Percentiles rank a stretch among this genome's conserved stretches.
These are phyloP conservation scores for Lyophyllum atratum DNA, from an alignment of 768 basidiomycete genomes.

Conservation along the genomic window DNA sequence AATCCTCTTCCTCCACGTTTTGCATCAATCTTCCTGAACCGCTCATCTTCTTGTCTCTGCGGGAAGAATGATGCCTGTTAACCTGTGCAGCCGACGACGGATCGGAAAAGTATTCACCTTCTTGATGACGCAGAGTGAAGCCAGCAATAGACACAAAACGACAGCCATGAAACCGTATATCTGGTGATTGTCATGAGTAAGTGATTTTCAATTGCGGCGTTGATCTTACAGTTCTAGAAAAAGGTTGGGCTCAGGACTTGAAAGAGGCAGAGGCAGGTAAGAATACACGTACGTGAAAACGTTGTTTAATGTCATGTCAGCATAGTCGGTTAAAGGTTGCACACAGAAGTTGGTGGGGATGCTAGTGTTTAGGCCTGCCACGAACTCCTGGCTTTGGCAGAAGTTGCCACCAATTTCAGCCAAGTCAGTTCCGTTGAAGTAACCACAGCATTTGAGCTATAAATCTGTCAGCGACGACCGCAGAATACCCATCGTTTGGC, in stretches of 20 bases:
- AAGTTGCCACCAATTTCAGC: conserved; percentile 63
- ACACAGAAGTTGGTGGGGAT: conserved; percentile 65
- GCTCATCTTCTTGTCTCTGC: conserved; percentile 77
- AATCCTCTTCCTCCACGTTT: conserved; percentile 89
- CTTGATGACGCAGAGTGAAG: conserved; percentile 86
- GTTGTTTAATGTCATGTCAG: conserved; percentile 75
- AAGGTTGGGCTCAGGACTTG: conserved; percentile 1
- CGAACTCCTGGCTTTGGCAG: conserved; percentile 49
- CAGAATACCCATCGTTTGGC: background rate
- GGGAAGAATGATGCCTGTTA: conserved; percentile 3
- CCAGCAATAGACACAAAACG: conserved; percentile 71
- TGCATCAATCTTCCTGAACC: conserved; percentile 87
- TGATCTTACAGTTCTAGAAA: conserved; percentile 45
- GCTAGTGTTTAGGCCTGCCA: conserved; percentile 39
- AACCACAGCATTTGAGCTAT: conserved; percentile 85
- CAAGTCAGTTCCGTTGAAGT: conserved; percentile 66
- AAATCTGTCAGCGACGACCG: background rate
- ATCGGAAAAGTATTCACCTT: conserved; percentile 44
- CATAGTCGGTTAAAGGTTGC: conserved; percentile 62
- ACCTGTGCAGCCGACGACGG: background rate
- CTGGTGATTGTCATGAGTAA: conserved; percentile 29
- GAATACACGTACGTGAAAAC: conserved; percentile 72
- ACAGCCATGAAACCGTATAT: conserved; percentile 87
- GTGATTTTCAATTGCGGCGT: background rate
- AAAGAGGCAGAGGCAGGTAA: background rate